Conservation (phyloP, 163 green algal species). For the Scenedesmus sp. region DNA sequence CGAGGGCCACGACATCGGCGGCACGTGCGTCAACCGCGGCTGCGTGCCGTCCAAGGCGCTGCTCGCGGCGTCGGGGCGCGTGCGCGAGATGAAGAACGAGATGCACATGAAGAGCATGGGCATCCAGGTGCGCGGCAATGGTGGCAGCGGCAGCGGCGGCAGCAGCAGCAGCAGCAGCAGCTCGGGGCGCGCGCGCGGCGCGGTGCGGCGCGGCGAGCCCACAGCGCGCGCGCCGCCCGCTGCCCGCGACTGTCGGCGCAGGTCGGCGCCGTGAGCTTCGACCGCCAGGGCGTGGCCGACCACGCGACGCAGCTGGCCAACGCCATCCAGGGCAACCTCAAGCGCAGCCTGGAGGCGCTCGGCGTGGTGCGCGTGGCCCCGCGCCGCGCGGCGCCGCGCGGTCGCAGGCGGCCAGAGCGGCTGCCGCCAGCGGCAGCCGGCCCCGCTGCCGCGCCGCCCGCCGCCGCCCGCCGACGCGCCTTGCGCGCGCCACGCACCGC, state of each 20-base stretch:
- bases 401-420: too few species aligned
- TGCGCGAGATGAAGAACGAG: conserved; percentile 90
- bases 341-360: conserved; percentile 89
- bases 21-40: conserved; percentile 99
- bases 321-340: conserved; percentile 93
- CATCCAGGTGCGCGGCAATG: conserved; percentile 76
- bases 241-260: too few species aligned
- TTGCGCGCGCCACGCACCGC: too few species aligned
- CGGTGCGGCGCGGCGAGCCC: too few species aligned
- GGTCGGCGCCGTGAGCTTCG: conserved; percentile 85
- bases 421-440: too few species aligned
- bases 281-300: conserved; percentile 92
- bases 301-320: conserved; percentile 93
- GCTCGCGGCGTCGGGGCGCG: conserved; percentile 92
- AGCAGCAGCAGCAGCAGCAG: too few species aligned
- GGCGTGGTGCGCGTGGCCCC: conserved; percentile 73
- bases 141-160: neutral
- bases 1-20: conserved; percentile 97
- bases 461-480: too few species aligned
- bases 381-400: too few species aligned
- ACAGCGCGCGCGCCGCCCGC: too few species aligned
- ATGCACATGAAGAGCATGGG: conserved; percentile 94
- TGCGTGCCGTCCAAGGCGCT: conserved; percentile 99
- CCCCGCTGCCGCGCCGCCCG: too few species aligned
- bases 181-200: too few species aligned